Evolutionary conservation across 2,329 filamentous ascomycete genomes (phyloP).

Genomic region (Colletotrichum scovillei): DNA sequence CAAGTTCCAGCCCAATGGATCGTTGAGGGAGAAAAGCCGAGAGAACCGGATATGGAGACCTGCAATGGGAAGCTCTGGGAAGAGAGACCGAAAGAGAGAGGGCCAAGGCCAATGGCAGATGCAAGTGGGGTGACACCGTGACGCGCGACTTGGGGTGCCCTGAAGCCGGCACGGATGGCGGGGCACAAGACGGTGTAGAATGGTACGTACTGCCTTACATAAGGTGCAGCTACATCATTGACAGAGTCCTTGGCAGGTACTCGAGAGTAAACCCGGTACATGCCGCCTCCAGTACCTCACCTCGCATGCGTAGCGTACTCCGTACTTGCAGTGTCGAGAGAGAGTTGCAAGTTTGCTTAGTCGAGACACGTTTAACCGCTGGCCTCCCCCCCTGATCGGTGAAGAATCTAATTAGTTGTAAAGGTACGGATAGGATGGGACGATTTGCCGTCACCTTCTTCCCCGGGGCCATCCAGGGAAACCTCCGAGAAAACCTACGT

Average conservation of each 20-base stretch:
- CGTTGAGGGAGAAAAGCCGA: not conserved
- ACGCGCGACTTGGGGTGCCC: not conserved
- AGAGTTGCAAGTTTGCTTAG: not conserved
- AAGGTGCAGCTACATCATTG: not conserved
- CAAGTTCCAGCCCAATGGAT: not conserved
- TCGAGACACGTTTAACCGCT: not conserved
- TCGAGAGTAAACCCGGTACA: not conserved
- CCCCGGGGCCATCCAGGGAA: not conserved
- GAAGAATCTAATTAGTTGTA: not conserved
- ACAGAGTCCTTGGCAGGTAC: conserved; percentile 7
- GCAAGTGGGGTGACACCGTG: not conserved
- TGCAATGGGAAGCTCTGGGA: not conserved
- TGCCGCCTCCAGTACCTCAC: not conserved
- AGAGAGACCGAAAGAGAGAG: not conserved
- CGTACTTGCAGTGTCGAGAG: not conserved
- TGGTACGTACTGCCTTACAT: not conserved
- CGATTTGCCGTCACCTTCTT: not conserved
- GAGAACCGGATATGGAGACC: not conserved
- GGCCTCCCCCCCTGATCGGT: not conserved
- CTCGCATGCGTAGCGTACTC: not conserved
- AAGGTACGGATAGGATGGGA: not conserved
- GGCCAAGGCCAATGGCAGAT: not conserved
- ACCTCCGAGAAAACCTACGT: not conserved
- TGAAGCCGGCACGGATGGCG: not conserved
- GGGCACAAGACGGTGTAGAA: not conserved